Evolutionary conservation across 805 yeast species (phyloP), one percentile per base, ranked within the genome.

Genomic region (Ogataea nonfermentans): DNA sequence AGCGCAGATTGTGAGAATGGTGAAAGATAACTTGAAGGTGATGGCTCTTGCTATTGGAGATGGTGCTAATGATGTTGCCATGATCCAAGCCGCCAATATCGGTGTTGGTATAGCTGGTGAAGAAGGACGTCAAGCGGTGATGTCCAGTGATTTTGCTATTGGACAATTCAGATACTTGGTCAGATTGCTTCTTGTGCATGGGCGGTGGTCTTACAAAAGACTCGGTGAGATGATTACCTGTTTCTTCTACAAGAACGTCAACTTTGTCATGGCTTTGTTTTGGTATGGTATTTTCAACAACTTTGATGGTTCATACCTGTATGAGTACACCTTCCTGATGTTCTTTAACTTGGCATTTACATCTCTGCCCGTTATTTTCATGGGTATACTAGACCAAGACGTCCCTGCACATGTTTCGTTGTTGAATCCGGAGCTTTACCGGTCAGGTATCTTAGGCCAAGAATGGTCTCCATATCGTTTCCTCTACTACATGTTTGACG

Each of bases 61-160:
- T 57, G 95, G 95, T 47, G 86, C 93, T 17, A 84, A 84, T 55
- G 95, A 84, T 59, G 93, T 84, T 35, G 85, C 93, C 7, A 84
- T 84, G 95, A 85, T 84, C 47, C 91, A 84, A 55, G 84, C 86
- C 24, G 91, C 95, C 4, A 82, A 85, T 57, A 79, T 85, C 24
- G 95, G 95, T 41, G 81, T 85, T 26, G 95, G 95, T 48, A 84
- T 84, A 54, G 91, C 89, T 6, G 95, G 95, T 48, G 86, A 83
- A 52, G 95, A 84, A 64, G 95, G 95, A 44, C 66, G 93, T 37
- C 90, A 84, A 55, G 95, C 95, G 2, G 93, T 81, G 8, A 84
- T 84, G 95, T 78, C 88, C 1, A 78, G 90, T 0, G 95, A 84
- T 65, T 84, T 82, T 59, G 91, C 89, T 3, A 68, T 84, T 53